Base-by-base conservation (phyloP, 2,329 filamentous ascomycete genomes). In the Fusarium tjaetaba region DNA sequence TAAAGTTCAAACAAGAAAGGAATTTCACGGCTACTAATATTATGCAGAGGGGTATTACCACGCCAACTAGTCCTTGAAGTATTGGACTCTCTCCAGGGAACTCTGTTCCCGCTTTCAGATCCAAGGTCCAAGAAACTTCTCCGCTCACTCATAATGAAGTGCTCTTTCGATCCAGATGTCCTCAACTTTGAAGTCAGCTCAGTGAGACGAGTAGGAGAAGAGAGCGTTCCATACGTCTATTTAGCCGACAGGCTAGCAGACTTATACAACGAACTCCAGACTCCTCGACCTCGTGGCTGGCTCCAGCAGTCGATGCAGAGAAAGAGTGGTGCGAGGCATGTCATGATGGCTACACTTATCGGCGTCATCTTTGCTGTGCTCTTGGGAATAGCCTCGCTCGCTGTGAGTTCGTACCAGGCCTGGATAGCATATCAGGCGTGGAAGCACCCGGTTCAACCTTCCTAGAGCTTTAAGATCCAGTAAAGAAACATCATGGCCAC, bases 381-480 rank as follows among this genome's bases (percentile, higher is more conserved):
- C 7, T 4, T 65, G 45, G 62, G 62, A 1, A 63, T 63, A 7
- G 22, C n/a, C 0, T 43, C 58, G 3, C 39, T 65, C 2, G 58
- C 39, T 28, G 39, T 65, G 4, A 52, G 58, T 16, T 63, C 46
- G 1, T 65, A 63, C 11, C 62, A 65, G 5, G 2, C 58, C 16
- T 63, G 62, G 62, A 39, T 63, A 14, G 62, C 45, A 1, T 65
- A 53, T 24, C 58, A 65, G 2, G 58, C 45, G 0, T 65, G 62
- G 62, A 63, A 64, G 13, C n/a, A 65, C 22, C 62, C 59, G 2
- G n/a, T 65, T 20, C 24, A 26, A 3, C 32, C 32, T 32, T 32
- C 32, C 32, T 32, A 32, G 32, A 32, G 32, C 32, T 32, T 32
- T 14, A 14, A 32, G 32, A 32, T 32, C 13, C 32, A 32, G 32